Conservation (phyloP, 495 filamentous ascomycete genomes). For the Aspergillus affinis region DNA sequence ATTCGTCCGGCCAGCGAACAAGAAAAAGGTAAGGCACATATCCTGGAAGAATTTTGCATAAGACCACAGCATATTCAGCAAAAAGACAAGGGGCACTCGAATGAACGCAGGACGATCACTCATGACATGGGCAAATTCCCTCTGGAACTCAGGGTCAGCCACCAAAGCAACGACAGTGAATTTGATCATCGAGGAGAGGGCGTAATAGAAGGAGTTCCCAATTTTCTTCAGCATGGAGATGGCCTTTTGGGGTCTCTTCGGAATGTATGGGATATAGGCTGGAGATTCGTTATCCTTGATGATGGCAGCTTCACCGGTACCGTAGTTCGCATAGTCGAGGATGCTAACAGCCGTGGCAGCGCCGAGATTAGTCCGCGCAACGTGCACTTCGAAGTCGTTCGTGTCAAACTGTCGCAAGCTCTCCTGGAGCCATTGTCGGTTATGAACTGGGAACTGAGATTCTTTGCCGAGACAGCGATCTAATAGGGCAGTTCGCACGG, state of each 20-base stretch:
- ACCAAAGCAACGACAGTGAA: slow-evolving; percentile 53
- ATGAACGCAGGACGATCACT: slow-evolving; percentile 30
- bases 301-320: slow-evolving; percentile 32
- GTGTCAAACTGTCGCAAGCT: slow-evolving; percentile 40
- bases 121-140: slow-evolving; percentile 55
- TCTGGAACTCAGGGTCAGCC: slow-evolving; percentile 59
- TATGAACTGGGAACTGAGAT: slow-evolving; percentile 25
- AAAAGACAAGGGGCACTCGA: slow-evolving; percentile 37
- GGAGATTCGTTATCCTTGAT: slow-evolving; percentile 31
- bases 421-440: slow-evolving; percentile 35
- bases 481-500: slow-evolving; percentile 34
- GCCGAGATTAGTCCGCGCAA: slow-evolving; percentile 45
- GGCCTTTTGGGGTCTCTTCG: slow-evolving; percentile 24
- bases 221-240: slow-evolving; percentile 30
- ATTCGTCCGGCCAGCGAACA: slow-evolving; percentile 47
- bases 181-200: slow-evolving; percentile 44
- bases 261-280: slow-evolving; percentile 34
- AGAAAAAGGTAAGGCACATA: slow-evolving; percentile 45
- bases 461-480: slow-evolving; percentile 39
- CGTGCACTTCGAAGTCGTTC: slow-evolving; percentile 33
- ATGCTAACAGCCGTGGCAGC: slow-evolving; percentile 39
- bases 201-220: slow-evolving; percentile 39
- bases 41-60: slow-evolving; percentile 44
- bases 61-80: slow-evolving; percentile 50
- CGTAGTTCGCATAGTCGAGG: slow-evolving; percentile 39